A percentile compares a stretch with the other conserved stretches of the same genome.
Evolutionary conservation across 805 yeast genomes (phyloP).

Genomic region (Cyberlindnera sargentensis): DNA sequence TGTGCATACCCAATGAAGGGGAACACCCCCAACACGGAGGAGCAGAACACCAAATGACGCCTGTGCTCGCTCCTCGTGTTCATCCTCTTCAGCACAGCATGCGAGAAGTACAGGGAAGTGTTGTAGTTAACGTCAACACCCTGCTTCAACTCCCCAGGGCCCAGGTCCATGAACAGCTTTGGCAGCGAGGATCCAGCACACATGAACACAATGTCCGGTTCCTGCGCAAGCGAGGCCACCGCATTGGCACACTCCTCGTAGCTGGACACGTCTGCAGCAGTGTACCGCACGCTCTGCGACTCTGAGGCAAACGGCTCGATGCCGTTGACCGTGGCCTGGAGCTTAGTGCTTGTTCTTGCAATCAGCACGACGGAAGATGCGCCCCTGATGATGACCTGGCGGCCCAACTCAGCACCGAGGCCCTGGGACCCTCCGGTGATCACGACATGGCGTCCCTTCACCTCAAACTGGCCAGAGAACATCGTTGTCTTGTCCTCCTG

Average conservation of each 20-base stretch:
- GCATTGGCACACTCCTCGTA: slow-evolving; percentile 43
- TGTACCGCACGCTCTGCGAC: slow-evolving; percentile 25
- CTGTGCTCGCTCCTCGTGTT: slow-evolving; percentile 5
- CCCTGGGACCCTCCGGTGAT: slow-evolving; percentile 97
- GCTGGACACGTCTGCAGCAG: slow-evolving; percentile 58
- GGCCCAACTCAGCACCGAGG: slow-evolving; percentile 74
- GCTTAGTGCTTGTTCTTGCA: slow-evolving; percentile 64
- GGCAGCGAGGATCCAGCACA: slow-evolving; percentile 89
- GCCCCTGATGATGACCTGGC: slow-evolving; percentile 41
- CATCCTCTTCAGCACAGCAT: slow-evolving; percentile 43
- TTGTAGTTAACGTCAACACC: slow-evolving; percentile 69
- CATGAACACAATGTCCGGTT: slow-evolving; percentile 70
- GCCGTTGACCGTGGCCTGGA: slow-evolving; percentile 41
- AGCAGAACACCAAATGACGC: slow-evolving; percentile 54
- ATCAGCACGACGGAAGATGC: slow-evolving; percentile 68
- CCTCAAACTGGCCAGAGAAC: slow-evolving; percentile 15
- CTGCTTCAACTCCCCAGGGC: slow-evolving; percentile 45
- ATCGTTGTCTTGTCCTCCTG: slow-evolving; percentile 1
- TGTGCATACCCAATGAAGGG: slow-evolving; percentile 89
- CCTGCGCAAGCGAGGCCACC: slow-evolving; percentile 29
- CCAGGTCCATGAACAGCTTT: slow-evolving; percentile 64
- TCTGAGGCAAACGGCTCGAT: slow-evolving; percentile 30
- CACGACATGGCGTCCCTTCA: slow-evolving; percentile 44
- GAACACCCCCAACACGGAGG: slow-evolving; percentile 76
- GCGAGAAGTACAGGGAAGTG: slow-evolving; percentile 67